Evolutionary conservation across 805 yeast genomes (phyloP), one percentile per base, ranked within the genome.

Genomic region (Blastobotrys terrestris): DNA sequence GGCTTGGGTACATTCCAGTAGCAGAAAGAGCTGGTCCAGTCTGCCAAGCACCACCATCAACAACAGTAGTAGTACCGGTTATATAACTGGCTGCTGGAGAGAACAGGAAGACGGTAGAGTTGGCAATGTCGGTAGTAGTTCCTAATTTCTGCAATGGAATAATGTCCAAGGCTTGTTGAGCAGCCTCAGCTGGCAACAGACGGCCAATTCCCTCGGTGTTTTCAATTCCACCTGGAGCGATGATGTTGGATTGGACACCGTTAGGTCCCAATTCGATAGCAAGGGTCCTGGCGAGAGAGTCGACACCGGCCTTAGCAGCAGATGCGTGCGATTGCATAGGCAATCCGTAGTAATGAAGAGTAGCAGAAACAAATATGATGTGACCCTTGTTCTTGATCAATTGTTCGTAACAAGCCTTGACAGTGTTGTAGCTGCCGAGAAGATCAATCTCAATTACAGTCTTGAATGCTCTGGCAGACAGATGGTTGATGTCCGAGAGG

Each of bases 251-350:
- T 53, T 94, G 78, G 44, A 91, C 77, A 3, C 97, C 97, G 52
- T 87, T 66, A 1, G 97, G 96, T 1, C 97, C 97, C 51, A 88
- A 74, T 69, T 91, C 98, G 3, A 90, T 94, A 1, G 97, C 95
- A 54, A 91, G 70, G 1, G 90, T 84, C 58, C 85, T 83, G 22
- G 88, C 81, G 39, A 91, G 73, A 2, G 97, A 95, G 67, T 92
- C 98, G 43, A 92, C 77, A 21, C 97, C 98, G 1, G 97, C 96
- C 70, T 92, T 92, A 2, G 97, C 97, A 0, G 97, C 97, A 3
- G 91, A 85, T 2, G 90, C 97, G 63, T 92, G 97, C 3, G 82
- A 63, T 70, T 92, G 97, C 72, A 85, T 82, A 13, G 96, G 96
- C 26, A 86, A 81, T 8, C 97, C 97, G 61, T 81, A 79, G 68